Evolutionary conservation across 768 basidiomycete genomes (phyloP).

Genomic region (Mycena rosella): DNA sequence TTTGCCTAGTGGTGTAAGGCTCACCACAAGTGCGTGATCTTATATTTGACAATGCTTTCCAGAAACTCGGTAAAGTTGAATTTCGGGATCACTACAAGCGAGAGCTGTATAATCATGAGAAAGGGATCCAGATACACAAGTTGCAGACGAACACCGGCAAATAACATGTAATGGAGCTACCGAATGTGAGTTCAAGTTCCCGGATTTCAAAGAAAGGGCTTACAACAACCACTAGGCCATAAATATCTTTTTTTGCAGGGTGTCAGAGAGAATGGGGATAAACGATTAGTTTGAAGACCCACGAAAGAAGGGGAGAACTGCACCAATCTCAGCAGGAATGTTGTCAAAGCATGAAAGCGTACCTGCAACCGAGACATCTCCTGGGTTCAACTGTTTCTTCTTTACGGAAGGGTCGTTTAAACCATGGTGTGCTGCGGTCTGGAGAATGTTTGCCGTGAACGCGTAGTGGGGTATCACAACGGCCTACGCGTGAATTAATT

Average conservation of each 20-base stretch:
- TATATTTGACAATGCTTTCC: constrained; percentile 65
- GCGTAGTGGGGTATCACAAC: constrained; percentile 76
- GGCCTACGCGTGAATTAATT: constrained; percentile 54
- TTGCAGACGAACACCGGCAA: constrained; percentile 59
- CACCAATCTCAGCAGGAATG: background rate
- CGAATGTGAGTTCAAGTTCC: constrained; percentile 18
- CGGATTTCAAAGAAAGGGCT: constrained; percentile 36
- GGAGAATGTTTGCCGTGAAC: constrained; percentile 74
- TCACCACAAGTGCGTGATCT: constrained; percentile 69
- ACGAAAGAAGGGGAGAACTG: constrained; percentile 76
- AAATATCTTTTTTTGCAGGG: constrained; percentile 64
- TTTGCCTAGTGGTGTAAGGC: too few relatives aligned
- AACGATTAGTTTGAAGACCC: constrained; percentile 41
- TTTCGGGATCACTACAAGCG: constrained; percentile 73
- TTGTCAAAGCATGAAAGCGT: constrained; percentile 32
- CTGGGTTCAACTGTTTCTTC: constrained; percentile 59
- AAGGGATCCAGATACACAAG: background rate
- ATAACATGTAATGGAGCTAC: constrained; percentile 67
- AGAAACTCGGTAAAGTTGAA: constrained; percentile 71
- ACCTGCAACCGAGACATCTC: constrained; percentile 72
- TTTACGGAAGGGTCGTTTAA: constrained; percentile 56
- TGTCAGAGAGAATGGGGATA: background rate
- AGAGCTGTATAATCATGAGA: constrained; percentile 51
- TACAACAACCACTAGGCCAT: constrained; percentile 70
- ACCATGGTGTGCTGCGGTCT: constrained; percentile 65